phyloP scores from a whole-genome alignment of 1,139 yeast species.

The Nakaseomyces uthaithaninus region DNA sequence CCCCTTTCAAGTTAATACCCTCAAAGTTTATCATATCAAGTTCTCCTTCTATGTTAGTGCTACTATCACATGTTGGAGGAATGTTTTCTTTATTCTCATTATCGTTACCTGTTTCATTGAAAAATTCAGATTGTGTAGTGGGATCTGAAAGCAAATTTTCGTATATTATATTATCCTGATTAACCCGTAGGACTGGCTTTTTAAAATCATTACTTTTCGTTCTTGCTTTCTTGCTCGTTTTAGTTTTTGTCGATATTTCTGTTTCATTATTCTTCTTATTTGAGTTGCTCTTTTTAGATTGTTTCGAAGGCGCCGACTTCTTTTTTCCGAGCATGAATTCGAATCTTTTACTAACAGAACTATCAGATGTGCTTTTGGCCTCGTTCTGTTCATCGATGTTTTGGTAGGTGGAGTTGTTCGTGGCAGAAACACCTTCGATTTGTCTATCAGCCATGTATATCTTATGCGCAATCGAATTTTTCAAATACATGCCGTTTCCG shows the following conservation, averaged over 20 bases:
- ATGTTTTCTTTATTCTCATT: slow-evolving; percentile 26
- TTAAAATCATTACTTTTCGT: slow-evolving; percentile 6
- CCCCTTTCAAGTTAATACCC: slow-evolving; percentile 16
- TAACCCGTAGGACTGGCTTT: background rate
- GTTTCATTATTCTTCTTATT: background rate
- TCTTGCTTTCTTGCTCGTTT: slow-evolving; percentile 6
- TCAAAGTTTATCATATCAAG: slow-evolving; percentile 18
- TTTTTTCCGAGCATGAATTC: slow-evolving; percentile 31
- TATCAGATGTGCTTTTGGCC: slow-evolving; percentile 18
- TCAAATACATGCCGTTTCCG: slow-evolving; percentile 35
- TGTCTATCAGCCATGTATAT: slow-evolving; percentile 37
- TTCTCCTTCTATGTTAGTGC: slow-evolving; percentile 10
- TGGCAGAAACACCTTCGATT: slow-evolving; percentile 17
- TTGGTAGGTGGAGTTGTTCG: slow-evolving; percentile 10
- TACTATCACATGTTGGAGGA: slow-evolving; percentile 19
- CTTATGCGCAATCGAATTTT: slow-evolving; percentile 36
- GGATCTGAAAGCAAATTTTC: background rate
- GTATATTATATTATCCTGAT: background rate
- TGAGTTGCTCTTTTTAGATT: slow-evolving; percentile 21
- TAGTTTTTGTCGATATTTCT: slow-evolving; percentile 1
- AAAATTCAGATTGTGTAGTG: background rate
- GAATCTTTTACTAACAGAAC: slow-evolving; percentile 30
- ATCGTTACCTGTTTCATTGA: background rate
- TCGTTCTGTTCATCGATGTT: slow-evolving; percentile 15
- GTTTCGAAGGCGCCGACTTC: slow-evolving; percentile 20